Conservation (phyloP, 2,329 filamentous ascomycete species). For the Chrysoporthe cubensis region DNA sequence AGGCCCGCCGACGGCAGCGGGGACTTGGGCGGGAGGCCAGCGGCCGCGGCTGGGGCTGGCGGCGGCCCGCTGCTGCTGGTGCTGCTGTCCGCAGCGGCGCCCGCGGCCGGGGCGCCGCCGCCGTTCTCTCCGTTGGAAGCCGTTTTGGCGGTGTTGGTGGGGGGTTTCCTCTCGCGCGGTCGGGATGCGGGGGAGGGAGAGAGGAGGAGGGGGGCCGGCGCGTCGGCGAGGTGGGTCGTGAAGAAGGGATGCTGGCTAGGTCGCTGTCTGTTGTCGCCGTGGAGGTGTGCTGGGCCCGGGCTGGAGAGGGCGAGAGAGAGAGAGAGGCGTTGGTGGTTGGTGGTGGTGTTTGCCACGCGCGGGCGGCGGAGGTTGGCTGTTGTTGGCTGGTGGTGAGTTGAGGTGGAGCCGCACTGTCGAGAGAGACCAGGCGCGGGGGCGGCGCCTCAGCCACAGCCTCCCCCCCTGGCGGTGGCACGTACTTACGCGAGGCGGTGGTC, state of each 20-base stretch:
- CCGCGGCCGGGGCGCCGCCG: conserved; percentile 37
- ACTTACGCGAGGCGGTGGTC: no score
- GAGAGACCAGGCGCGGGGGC: no score
- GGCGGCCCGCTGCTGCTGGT: no score
- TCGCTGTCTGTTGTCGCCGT: no score
- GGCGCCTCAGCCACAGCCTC: no score
- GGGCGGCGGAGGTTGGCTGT: neutral
- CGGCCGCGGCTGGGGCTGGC: conserved; percentile 37
- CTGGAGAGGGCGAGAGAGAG: no score
- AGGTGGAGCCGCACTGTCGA: neutral
- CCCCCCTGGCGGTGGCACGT: no score
- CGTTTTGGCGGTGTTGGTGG: conserved; percentile 46
- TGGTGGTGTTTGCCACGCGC: neutral
- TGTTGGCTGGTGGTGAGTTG: neutral
- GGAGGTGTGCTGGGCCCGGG: no score
- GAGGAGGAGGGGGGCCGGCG: neutral
- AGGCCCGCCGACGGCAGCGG: conserved; percentile 17
- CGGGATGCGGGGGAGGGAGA: neutral
- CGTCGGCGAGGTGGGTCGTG: no score
- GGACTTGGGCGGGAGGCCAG: conserved; percentile 28
- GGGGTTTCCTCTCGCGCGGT: neutral
- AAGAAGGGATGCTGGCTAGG: no score
- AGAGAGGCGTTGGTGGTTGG: neutral
- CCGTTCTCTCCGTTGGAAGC: conserved; percentile 43
- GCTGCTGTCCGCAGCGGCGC: conserved; percentile 7